Evolutionary conservation across 1,284 basidiomycete species (phyloP).

Genomic region (Sporisorium graminicola): DNA sequence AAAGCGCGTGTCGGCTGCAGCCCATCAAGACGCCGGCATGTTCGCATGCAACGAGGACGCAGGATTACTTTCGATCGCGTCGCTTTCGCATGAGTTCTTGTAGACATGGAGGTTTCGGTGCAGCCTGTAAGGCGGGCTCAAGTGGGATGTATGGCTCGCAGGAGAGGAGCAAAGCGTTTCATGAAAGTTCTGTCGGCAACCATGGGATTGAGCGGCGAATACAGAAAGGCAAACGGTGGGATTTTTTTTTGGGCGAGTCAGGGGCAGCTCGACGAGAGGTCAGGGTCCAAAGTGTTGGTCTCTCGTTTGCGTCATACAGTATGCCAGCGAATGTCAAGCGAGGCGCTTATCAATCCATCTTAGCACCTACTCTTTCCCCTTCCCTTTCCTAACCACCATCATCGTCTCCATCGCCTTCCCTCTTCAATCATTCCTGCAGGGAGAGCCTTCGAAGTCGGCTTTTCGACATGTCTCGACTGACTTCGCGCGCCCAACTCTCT

Average conservation of each 20-base stretch:
- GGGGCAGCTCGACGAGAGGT: too few species aligned
- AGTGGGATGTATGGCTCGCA: not conserved
- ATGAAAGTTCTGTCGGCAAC: too few species aligned
- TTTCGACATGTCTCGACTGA: conserved; percentile 31
- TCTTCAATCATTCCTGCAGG: not conserved
- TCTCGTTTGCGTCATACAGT: conserved; percentile 1
- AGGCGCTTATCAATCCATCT: not conserved
- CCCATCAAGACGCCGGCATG: conserved; percentile 11
- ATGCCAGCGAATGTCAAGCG: not conserved
- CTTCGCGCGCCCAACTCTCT: conserved; percentile 13
- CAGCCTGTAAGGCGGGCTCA: not conserved
- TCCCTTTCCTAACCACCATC: not conserved
- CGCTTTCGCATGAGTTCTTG: not conserved
- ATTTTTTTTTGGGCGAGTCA: too few species aligned
- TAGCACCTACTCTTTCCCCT: not conserved
- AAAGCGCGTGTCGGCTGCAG: conserved; percentile 7
- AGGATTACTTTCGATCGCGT: not conserved
- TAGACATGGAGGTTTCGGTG: not conserved
- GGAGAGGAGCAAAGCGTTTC: not conserved
- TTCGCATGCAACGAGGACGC: not conserved
- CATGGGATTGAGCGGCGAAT: too few species aligned
- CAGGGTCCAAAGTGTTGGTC: conserved; percentile 15
- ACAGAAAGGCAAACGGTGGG: too few species aligned
- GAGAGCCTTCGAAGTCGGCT: not conserved
- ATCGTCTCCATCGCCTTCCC: not conserved